These are phyloP conservation scores for Keqinozyma sinolaborantium DNA, from an alignment of 1,139 yeast species.

Conservation along the genomic window DNA sequence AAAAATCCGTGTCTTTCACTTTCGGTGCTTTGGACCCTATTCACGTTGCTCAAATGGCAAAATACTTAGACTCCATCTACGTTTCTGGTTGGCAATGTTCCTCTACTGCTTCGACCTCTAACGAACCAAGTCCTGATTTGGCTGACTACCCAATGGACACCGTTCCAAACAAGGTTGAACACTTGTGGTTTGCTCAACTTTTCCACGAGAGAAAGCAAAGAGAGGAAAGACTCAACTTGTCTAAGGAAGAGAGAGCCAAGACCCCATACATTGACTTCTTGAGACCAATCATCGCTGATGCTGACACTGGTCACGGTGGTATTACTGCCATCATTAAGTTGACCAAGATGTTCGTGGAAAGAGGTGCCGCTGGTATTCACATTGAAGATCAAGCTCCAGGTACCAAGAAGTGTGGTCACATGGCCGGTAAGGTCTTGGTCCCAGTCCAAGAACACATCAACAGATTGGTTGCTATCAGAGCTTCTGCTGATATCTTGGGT, in stretches of 20 bases:
- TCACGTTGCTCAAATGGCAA: constrained; percentile 95
- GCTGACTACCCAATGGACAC: constrained; percentile 99
- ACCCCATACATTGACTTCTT: constrained; percentile 72
- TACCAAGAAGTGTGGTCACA: constrained; percentile 96
- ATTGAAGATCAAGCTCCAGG: constrained; percentile 99
- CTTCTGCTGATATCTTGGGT: constrained; percentile 92
- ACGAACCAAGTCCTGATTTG: constrained; percentile 96
- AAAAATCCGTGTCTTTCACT: constrained; percentile 80
- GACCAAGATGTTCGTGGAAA: constrained; percentile 93
- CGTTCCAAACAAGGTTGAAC: constrained; percentile 97
- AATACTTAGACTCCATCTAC: constrained; percentile 86
- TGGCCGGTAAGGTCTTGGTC: constrained; percentile 98
- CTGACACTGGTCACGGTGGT: constrained; percentile 99
- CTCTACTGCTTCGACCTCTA: constrained; percentile 93
- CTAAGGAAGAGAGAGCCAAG: constrained; percentile 63
- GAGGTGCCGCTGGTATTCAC: constrained; percentile 99
- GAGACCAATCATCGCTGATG: constrained; percentile 95
- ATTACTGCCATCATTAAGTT: constrained; percentile 92
- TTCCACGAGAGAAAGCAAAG: constrained; percentile 97
- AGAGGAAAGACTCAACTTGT: constrained; percentile 67
- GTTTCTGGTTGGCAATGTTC: constrained; percentile 99
- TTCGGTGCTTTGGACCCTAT: constrained; percentile 97
- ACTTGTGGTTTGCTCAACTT: constrained; percentile 92
- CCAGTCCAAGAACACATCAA: constrained; percentile 97
- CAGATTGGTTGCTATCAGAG: constrained; percentile 90